A percentile compares a stretch with the other conserved stretches of the same genome.
These are phyloP conservation scores for Tricholoma bakamatsutake DNA, from an alignment of 768 basidiomycete species.

Conservation along the genomic window DNA sequence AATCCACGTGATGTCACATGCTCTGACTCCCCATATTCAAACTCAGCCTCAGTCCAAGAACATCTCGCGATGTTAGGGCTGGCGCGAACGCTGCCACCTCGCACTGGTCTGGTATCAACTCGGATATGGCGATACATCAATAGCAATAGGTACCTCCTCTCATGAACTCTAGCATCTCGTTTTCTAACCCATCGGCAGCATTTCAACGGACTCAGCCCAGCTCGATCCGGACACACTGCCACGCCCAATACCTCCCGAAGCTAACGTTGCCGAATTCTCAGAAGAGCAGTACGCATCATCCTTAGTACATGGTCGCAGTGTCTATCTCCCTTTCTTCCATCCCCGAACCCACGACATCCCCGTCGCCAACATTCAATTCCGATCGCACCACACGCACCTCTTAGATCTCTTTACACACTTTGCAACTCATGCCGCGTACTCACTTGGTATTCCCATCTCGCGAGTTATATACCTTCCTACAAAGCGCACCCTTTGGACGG, in stretches of 20 bases:
- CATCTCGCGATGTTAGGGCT: background rate
- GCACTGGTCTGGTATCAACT: background rate
- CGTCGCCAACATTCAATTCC: conserved; percentile 78
- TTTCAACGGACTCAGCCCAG: background rate
- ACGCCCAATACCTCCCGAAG: conserved; percentile 9
- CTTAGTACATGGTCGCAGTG: conserved; percentile 55
- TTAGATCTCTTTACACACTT: conserved; percentile 84
- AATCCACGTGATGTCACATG: no score
- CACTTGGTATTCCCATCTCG: conserved; percentile 76
- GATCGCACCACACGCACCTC: conserved; percentile 60
- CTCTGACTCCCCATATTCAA: no score
- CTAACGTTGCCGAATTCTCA: conserved; percentile 15
- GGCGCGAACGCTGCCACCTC: background rate
- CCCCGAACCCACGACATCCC: conserved; percentile 65
- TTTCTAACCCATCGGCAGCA: background rate
- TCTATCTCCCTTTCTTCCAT: conserved; percentile 50
- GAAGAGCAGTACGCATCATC: conserved; percentile 48
- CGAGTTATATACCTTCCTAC: conserved; percentile 63
- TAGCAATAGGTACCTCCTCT: background rate
- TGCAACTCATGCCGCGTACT: conserved; percentile 75
- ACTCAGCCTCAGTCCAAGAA: no score
- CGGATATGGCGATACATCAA: background rate
- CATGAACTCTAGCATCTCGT: no score
- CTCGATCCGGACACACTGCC: conserved; percentile 14
- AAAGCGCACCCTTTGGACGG: conserved; percentile 78